Evolutionary conservation across 805 yeast genomes (phyloP).

Genomic region (Spathaspora sp.): DNA sequence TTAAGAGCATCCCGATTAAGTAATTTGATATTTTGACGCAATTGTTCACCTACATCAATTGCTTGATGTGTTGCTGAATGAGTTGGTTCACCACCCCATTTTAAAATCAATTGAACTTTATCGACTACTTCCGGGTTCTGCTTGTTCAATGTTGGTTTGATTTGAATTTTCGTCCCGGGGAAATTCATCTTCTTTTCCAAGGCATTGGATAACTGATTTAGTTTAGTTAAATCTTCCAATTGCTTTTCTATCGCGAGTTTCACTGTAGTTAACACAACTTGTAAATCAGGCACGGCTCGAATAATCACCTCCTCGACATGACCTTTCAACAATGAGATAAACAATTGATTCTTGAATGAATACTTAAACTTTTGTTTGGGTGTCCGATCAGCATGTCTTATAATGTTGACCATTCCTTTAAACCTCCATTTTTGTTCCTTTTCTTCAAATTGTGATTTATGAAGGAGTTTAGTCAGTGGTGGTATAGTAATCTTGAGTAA

Average conservation of each 20-base stretch:
- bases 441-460: conserved; percentile 44
- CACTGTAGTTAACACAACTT: conserved; percentile 81
- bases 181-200: conserved; percentile 83
- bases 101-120: conserved; percentile 90
- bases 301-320: conserved; percentile 95
- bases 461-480: conserved; percentile 24
- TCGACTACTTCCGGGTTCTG: conserved; percentile 69
- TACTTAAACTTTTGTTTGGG: conserved; percentile 97
- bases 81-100: conserved; percentile 99
- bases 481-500: conserved; percentile 36
- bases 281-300: conserved; percentile 81
- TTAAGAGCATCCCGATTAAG: conserved; percentile 81
- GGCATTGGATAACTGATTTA: conserved; percentile 74
- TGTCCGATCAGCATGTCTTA: conserved; percentile 97
- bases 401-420: conserved; percentile 86
- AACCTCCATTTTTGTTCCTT: conserved; percentile 92
- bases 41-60: conserved; percentile 90
- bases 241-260: conserved; percentile 73
- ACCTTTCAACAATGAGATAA: conserved; percentile 84
- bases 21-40: conserved; percentile 85
- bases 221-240: conserved; percentile 76
- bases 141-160: conserved; percentile 77
- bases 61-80: conserved; percentile 96
- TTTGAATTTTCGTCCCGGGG: conserved; percentile 95
- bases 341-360: conserved; percentile 84